Conservation (phyloP, 352 stramenopile genomes). For the Vaucheria bursata region DNA sequence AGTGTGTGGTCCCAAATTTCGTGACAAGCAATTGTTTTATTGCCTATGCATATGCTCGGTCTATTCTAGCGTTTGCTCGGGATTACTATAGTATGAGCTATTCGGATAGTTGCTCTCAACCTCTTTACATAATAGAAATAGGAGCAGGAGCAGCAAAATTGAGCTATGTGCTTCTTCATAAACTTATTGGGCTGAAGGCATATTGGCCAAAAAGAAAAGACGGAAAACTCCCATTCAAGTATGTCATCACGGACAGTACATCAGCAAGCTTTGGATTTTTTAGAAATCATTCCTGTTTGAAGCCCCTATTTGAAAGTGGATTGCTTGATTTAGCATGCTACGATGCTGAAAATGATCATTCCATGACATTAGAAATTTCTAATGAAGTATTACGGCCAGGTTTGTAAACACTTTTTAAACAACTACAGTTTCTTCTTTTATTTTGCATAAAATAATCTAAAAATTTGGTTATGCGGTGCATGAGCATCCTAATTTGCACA, state of each 20-base stretch:
- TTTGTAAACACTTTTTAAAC: no score
- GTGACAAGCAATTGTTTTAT: conserved; percentile 45
- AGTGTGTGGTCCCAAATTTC: conserved; percentile 47
- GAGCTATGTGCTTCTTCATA: conserved; percentile 45
- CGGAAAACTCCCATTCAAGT: conserved; percentile 39
- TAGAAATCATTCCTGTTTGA: conserved; percentile 32
- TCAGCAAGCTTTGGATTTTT: conserved; percentile 39
- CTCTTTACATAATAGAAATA: conserved; percentile 41
- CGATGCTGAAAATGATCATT: conserved; percentile 18
- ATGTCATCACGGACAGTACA: conserved; percentile 41
- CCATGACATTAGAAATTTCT: not conserved
- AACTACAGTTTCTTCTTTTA: no score
- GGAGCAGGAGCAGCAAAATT: conserved; percentile 39
- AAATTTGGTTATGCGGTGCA: no score
- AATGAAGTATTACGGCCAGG: not conserved
- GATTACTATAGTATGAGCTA: conserved; percentile 24
- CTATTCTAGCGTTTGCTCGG: conserved; percentile 30
- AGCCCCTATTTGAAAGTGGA: conserved; percentile 32
- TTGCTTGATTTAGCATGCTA: conserved; percentile 37
- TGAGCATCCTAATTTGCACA: no score
- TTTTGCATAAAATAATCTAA: no score
- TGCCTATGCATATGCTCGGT: conserved; percentile 36
- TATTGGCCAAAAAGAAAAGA: conserved; percentile 9
- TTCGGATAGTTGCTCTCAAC: not conserved
- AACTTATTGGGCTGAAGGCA: conserved; percentile 33